These are phyloP conservation scores for Colletotrichum incanum DNA, from an alignment of 2,329 filamentous ascomycete genomes.

Conservation along the genomic window DNA sequence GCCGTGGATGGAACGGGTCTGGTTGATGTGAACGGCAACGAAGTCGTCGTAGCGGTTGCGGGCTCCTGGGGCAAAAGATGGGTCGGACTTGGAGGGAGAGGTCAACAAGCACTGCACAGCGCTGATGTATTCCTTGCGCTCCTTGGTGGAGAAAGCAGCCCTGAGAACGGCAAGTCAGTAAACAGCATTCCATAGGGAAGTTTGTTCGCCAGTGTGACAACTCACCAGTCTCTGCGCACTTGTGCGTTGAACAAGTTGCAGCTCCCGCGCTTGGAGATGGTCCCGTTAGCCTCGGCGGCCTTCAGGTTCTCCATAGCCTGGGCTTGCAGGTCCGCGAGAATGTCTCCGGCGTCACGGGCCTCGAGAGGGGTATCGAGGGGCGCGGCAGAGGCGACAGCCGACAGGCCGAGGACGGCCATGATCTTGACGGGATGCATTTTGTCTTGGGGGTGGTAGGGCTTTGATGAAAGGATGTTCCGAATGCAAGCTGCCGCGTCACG, in stretches of 20 bases:
- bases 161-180: conserved; percentile 29
- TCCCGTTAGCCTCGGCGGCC: conserved; percentile 31
- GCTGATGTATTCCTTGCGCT: conserved; percentile 43
- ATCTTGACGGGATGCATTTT: conserved; percentile 31
- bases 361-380: conserved; percentile 23
- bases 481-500: conserved; percentile 19
- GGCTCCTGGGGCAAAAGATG: conserved; percentile 31
- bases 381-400: conserved; percentile 15
- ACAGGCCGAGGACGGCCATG: conserved; percentile 21
- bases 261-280: conserved; percentile 20
- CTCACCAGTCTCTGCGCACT: conserved; percentile 30
- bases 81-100: conserved; percentile 29
- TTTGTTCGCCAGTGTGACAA: not conserved
- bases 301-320: conserved; percentile 32
- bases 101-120: conserved; percentile 42
- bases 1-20: conserved; percentile 36
- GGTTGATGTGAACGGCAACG: conserved; percentile 43
- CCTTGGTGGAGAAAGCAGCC: conserved; percentile 45
- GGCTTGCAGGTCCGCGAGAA: conserved; percentile 28
- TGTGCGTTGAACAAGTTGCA: conserved; percentile 30
- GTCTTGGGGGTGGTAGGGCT: not conserved
- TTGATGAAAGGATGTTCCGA: conserved; percentile 27
- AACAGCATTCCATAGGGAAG: not conserved
- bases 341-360: conserved; percentile 17
- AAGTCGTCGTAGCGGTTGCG: conserved; percentile 44